Percentiles rank a stretch among this genome's conserved stretches.
Evolutionary conservation across 1,139 yeast genomes (phyloP).

Genomic region (Pichiaceae sp.): DNA sequence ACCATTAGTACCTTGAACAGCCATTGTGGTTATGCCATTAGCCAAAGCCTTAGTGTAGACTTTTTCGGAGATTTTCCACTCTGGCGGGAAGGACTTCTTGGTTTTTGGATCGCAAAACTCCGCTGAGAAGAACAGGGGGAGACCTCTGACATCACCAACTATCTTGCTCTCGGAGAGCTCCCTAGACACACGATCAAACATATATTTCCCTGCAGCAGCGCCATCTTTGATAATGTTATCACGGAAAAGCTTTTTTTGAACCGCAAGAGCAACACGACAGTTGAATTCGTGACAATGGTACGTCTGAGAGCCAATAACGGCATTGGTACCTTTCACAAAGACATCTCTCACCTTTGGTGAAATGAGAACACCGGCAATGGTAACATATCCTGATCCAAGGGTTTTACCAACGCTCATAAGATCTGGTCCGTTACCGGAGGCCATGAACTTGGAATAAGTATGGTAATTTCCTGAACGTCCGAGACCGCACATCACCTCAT

Average conservation of each 20-base stretch:
- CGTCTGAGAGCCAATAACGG: constrained; percentile 48
- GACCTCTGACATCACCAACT: constrained; percentile 53
- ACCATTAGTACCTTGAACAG: constrained; percentile 35
- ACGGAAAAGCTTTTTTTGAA: constrained; percentile 42
- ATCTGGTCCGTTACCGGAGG: constrained; percentile 46
- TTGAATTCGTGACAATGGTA: constrained; percentile 56
- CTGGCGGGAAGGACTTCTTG: constrained; percentile 38
- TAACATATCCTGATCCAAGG: constrained; percentile 55
- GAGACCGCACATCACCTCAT: constrained; percentile 45
- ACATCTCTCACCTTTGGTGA: constrained; percentile 42
- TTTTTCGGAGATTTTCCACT: constrained; percentile 24
- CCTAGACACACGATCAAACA: constrained; percentile 34
- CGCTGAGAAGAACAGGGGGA: constrained; percentile 53
- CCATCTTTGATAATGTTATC: constrained; percentile 40
- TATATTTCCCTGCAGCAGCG: constrained; percentile 37
- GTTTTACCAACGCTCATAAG: constrained; percentile 58
- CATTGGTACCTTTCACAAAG: constrained; percentile 35
- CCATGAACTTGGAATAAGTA: constrained; percentile 36
- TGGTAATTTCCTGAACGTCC: constrained; percentile 35
- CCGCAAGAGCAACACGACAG: constrained; percentile 49
- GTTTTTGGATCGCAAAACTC: constrained; percentile 46
- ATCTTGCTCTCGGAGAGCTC: constrained; percentile 29
- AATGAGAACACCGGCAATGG: constrained; percentile 54
- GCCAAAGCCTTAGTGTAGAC: constrained; percentile 30
- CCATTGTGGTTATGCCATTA: constrained; percentile 40